Percentiles rank a stretch among this genome's conserved stretches.
phyloP scores from a whole-genome alignment of 768 basidiomycete genomes.

The Holtermanniella nyarrowii region DNA sequence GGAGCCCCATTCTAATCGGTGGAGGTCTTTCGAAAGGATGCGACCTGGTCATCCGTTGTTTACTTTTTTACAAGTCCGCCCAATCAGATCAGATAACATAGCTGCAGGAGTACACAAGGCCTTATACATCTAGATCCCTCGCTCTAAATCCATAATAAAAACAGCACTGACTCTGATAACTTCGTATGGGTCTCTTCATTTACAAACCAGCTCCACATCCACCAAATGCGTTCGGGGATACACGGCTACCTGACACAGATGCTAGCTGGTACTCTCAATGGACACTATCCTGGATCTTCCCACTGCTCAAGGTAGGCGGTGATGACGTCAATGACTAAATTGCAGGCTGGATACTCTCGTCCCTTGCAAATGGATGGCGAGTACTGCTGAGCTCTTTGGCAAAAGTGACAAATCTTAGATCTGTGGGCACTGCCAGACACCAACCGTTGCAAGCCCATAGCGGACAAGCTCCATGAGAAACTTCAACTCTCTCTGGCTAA shows the following conservation, averaged over 20 bases:
- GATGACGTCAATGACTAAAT: no score
- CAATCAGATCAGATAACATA: no score
- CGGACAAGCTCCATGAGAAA: constrained; percentile 6
- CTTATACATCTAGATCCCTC: no score
- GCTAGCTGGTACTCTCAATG: background rate
- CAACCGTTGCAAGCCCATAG: constrained; percentile 6
- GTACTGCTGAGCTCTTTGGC: background rate
- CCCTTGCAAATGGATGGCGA: background rate
- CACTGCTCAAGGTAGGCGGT: background rate
- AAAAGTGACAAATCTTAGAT: constrained; percentile 4
- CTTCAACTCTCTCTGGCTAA: constrained; percentile 8
- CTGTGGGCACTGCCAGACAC: constrained; percentile 11
- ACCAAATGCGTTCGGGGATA: background rate
- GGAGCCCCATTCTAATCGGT: no score
- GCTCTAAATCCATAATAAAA: no score
- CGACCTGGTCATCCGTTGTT: no score
- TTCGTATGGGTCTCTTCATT: background rate
- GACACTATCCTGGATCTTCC: background rate
- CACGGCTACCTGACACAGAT: background rate
- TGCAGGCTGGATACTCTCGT: background rate
- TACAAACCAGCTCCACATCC: background rate
- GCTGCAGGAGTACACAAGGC: no score
- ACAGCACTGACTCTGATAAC: no score
- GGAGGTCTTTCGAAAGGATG: no score
- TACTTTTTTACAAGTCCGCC: no score